phyloP scores from a whole-genome alignment of 495 filamentous ascomycete species.

The Talaromyces liani region DNA sequence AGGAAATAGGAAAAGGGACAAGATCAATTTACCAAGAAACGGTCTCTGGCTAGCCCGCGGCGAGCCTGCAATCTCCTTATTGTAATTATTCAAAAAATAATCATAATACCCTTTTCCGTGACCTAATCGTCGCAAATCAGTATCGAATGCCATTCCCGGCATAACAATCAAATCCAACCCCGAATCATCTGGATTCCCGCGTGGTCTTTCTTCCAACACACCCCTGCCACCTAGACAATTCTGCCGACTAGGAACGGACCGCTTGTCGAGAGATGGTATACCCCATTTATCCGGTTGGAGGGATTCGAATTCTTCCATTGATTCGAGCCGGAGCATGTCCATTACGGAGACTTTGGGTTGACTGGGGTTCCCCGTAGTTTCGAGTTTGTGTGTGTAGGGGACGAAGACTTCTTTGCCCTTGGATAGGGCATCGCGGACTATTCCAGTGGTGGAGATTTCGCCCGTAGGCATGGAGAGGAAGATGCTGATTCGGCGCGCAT shows the following conservation, averaged over 20 bases:
- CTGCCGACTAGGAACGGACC: slow-evolving; percentile 54
- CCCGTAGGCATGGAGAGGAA: slow-evolving; percentile 88
- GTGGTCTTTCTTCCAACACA: slow-evolving; percentile 13
- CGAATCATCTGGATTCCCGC: slow-evolving; percentile 23
- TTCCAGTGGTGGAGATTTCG: slow-evolving; percentile 72
- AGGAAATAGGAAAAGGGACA: no score
- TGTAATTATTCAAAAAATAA: slow-evolving; percentile 73
- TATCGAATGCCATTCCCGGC: slow-evolving; percentile 91
- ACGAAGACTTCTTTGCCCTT: slow-evolving; percentile 82
- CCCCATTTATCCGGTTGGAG: slow-evolving; percentile 80
- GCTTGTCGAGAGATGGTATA: slow-evolving; percentile 67
- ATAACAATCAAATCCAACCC: slow-evolving; percentile 81
- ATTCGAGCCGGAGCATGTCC: slow-evolving; percentile 83
- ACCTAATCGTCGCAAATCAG: slow-evolving; percentile 65
- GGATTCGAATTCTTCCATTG: slow-evolving; percentile 65
- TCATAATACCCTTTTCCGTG: slow-evolving; percentile 99
- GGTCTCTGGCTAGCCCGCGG: slow-evolving; percentile 38
- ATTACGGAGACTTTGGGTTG: slow-evolving; percentile 57
- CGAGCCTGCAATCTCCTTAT: slow-evolving; percentile 31
- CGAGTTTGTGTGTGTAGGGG: slow-evolving; percentile 70
- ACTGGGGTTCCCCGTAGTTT: slow-evolving; percentile 18
- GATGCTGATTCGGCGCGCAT: slow-evolving; percentile 68
- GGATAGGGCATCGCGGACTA: slow-evolving; percentile 72
- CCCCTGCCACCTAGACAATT: slow-evolving; percentile 57
- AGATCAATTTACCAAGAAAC: slow-evolving; percentile 54